These are phyloP conservation scores for Pleurotus ostreatus DNA, from an alignment of 768 basidiomycete genomes.

Conservation along the genomic window DNA sequence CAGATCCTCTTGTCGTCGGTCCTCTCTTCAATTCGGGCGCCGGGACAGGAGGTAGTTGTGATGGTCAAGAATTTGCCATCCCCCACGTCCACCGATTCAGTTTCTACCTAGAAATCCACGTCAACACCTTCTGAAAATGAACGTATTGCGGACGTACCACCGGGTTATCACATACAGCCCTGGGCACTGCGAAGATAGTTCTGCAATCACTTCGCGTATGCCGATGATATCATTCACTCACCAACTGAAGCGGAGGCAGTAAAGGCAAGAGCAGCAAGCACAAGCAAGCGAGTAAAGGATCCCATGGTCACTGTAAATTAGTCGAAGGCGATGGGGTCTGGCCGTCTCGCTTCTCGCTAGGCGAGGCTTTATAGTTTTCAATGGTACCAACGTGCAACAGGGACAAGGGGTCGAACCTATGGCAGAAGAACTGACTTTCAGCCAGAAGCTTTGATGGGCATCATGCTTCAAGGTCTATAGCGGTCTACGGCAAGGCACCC, in stretches of 20 bases:
- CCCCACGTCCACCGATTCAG: background rate
- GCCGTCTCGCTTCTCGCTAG: background rate
- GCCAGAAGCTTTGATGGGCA: constrained; percentile 6
- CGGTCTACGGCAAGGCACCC: constrained; percentile 8
- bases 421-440: constrained; percentile 3
- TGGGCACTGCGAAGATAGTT: background rate
- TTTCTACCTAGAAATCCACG: background rate
- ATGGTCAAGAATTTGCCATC: background rate
- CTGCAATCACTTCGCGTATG: background rate
- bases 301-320: background rate
- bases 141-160: background rate
- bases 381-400: constrained; percentile 6
- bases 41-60: background rate
- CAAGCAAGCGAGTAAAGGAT: constrained; percentile 3
- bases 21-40: background rate
- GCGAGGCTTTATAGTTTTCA: background rate
- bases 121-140: background rate
- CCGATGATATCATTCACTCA: background rate
- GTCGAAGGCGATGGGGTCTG: no score
- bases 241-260: background rate
- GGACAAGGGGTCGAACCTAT: constrained; percentile 1
- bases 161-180: background rate
- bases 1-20: constrained; percentile 8
- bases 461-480: background rate
- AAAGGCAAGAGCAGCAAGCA: constrained; percentile 2